These are phyloP conservation scores for Marchantia paleacea DNA, from an alignment of 225 moss, liverwort and hornwort genomes.

Conservation along the genomic window DNA sequence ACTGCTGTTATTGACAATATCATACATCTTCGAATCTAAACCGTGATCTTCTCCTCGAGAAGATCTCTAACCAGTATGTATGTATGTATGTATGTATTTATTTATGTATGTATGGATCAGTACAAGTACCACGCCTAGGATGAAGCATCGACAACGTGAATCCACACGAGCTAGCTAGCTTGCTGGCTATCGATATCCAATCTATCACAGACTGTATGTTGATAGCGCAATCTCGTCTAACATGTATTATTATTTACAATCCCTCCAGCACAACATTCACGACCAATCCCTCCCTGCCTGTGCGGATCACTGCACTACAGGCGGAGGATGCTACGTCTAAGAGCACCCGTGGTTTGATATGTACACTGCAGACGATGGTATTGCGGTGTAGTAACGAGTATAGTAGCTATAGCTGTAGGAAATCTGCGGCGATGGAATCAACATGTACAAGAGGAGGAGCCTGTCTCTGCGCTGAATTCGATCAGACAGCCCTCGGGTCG, in stretches of 20 bases:
- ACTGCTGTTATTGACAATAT: constrained; percentile 3
- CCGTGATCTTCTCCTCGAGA: not conserved
- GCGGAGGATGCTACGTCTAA: not conserved
- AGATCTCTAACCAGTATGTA: not conserved
- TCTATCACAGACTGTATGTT: not conserved
- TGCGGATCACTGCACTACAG: not conserved
- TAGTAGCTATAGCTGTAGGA: not conserved
- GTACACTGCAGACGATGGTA: not conserved
- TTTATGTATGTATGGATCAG: not conserved
- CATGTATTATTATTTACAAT: not conserved
- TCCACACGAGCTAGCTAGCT: no score
- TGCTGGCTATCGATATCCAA: not conserved
- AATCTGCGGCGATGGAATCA: not conserved
- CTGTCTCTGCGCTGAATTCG: not conserved
- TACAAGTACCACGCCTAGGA: no score
- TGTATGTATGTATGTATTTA: not conserved
- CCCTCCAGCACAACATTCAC: not conserved
- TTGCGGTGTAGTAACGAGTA: not conserved
- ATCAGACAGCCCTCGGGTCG: not conserved
- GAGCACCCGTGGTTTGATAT: not conserved
- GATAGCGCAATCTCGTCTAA: not conserved
- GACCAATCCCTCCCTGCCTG: not conserved
- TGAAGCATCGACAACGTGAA: no score
- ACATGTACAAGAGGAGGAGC: not conserved
- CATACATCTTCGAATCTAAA: not conserved